Evolutionary conservation across 495 filamentous ascomycete species (phyloP).

Genomic region (Penicillium coffeae): DNA sequence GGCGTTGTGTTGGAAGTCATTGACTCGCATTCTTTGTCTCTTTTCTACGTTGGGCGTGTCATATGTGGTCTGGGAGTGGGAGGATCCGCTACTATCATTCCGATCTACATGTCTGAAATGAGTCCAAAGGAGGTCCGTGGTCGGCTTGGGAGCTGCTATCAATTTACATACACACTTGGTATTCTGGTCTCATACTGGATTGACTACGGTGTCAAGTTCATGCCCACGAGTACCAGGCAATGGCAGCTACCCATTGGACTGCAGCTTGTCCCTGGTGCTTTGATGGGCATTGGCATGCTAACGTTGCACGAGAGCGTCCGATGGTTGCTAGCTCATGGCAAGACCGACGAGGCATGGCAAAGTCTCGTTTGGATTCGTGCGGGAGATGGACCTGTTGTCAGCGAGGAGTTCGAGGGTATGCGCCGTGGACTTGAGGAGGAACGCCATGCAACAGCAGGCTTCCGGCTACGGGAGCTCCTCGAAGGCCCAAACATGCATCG

Average conservation of each 20-base stretch:
- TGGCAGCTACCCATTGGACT: slow-evolving; percentile 54
- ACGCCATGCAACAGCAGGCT: slow-evolving; percentile 36
- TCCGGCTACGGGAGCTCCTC: slow-evolving; percentile 39
- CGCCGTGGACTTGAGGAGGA: slow-evolving; percentile 42
- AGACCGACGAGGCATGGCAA: slow-evolving; percentile 38
- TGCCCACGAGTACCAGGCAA: slow-evolving; percentile 48
- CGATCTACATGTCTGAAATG: slow-evolving; percentile 57
- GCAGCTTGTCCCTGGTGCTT: slow-evolving; percentile 46
- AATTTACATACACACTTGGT: slow-evolving; percentile 51
- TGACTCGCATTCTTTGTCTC: slow-evolving; percentile 36
- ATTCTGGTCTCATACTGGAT: slow-evolving; percentile 53
- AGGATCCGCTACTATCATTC: slow-evolving; percentile 52
- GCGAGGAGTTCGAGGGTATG: slow-evolving; percentile 46
- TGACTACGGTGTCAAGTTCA: slow-evolving; percentile 53
- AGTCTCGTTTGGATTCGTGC: slow-evolving; percentile 51
- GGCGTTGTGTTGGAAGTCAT: slow-evolving; percentile 45
- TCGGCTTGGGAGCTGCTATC: slow-evolving; percentile 49
- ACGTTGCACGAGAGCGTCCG: slow-evolving; percentile 48
- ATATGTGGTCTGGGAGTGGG: slow-evolving; percentile 57
- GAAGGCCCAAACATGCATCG: slow-evolving; percentile 41
- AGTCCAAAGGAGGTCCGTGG: slow-evolving; percentile 52
- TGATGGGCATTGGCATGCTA: slow-evolving; percentile 51
- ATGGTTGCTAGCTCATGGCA: slow-evolving; percentile 46
- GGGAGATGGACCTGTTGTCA: slow-evolving; percentile 27
- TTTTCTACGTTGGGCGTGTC: slow-evolving; percentile 47